Evolutionary conservation across 768 basidiomycete genomes (phyloP), one percentile per base, ranked within the genome.

Genomic region (Cystobasidium tubakii): DNA sequence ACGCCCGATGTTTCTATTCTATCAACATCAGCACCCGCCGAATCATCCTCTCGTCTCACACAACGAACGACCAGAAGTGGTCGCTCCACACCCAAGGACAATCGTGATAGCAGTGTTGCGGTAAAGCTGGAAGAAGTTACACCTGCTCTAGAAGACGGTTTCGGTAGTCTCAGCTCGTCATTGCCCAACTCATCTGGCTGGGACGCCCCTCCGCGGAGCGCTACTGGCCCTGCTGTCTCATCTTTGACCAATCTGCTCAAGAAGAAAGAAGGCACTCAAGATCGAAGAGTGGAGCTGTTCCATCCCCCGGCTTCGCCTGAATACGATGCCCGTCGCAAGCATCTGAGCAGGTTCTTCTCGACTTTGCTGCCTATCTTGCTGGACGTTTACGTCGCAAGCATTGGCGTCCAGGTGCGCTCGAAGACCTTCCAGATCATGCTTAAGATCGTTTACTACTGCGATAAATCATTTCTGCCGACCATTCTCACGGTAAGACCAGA

Each of bases 331-430:
- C 88, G 89, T 74, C 86, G 79, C 4, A 46, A 89, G 27, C 84
- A 91, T 31, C 89, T 94, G 62, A 87, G 86, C 23, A 86, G 88
- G 19, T 98, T 93, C 81, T 90, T 94, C 86, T 86, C 87, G 60
- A 84, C 95, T 39, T 87, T 92, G 78, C 88, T 97, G 0, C 96
- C 96, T 0, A 92, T 96, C 70, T 85, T 99, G 70, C 88, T 98
- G 73, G 96, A 98, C 78, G 94, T 99, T n/a, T 98, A 97, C 81
- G 90, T 94, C n/a, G 95, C 96, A 34, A 96, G 92, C 80, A 94
- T 98, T 31, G 88, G 89, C 62, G 87, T 88, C 0, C 87, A 90
- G 1, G 88, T 98, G 13, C 86, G 96, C 74, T 86, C 90, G 53
- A 94, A 95, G 83, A 91, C 92, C 0, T 83, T 98, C 75, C 90